phyloP scores from a whole-genome alignment of 768 basidiomycete species.

The Suillus sp. region DNA sequence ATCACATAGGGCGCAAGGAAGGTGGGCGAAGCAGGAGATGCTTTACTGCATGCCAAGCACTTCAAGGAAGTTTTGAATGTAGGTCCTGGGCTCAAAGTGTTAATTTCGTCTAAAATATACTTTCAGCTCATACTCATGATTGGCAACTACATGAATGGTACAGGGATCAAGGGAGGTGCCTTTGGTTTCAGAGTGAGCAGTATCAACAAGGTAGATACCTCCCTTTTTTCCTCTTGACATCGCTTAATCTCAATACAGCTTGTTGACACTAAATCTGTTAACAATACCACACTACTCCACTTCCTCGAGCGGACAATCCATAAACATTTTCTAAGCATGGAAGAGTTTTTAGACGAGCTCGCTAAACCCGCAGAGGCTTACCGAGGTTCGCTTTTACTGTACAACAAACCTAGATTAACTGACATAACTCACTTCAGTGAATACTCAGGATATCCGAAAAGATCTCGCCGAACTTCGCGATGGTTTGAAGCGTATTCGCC shows the following conservation, averaged over 20 bases:
- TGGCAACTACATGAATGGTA: constrained; percentile 98
- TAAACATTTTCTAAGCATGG: constrained; percentile 86
- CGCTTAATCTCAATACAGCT: constrained; percentile 51
- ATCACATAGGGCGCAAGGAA: constrained; percentile 70
- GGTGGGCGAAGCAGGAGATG: constrained; percentile 77
- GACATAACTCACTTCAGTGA: constrained; percentile 52
- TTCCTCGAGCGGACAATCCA: constrained; percentile 89
- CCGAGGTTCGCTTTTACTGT: constrained; percentile 58
- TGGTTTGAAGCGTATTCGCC: constrained; percentile 76
- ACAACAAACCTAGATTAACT: not conserved
- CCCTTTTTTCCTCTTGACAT: not conserved
- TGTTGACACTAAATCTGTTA: constrained; percentile 95
- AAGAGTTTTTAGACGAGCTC: constrained; percentile 86
- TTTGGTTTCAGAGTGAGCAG: constrained; percentile 97
- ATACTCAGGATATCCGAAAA: constrained; percentile 83
- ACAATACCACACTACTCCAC: constrained; percentile 92
- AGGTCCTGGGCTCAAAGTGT: constrained; percentile 25
- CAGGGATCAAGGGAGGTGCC: constrained; percentile 93
- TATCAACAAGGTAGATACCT: constrained; percentile 81
- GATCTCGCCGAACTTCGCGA: constrained; percentile 70
- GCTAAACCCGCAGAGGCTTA: constrained; percentile 90
- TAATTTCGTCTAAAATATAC: constrained; percentile 8
- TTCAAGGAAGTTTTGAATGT: constrained; percentile 93
- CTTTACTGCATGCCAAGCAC: constrained; percentile 75
- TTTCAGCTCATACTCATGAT: constrained; percentile 84